Conservation (phyloP, 148 eudicot species). For the Rhododendron kiyosumense region DNA sequence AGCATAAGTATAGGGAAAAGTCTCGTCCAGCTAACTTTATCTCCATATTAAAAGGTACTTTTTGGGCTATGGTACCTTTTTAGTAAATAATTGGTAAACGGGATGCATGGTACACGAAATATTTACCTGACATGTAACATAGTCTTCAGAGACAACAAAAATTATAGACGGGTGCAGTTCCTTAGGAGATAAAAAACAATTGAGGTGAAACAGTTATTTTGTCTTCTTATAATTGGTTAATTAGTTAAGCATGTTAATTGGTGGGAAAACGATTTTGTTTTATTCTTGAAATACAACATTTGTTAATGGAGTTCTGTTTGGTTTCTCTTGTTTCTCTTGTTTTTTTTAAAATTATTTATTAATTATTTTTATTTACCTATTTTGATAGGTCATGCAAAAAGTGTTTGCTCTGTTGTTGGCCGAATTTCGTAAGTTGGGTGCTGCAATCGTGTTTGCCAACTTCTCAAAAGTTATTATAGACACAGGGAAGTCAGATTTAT, state of each 20-base stretch:
- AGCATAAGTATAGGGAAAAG: not conserved
- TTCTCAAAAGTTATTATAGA: conserved; percentile 78
- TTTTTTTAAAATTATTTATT: too few species aligned
- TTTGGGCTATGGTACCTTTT: not conserved
- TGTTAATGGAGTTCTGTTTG: not conserved
- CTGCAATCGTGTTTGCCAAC: conserved; percentile 80
- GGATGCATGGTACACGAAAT: not conserved
- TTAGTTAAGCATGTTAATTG: not conserved
- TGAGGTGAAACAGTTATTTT: not conserved
- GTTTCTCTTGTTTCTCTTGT: not conserved
- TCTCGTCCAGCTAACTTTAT: not conserved
- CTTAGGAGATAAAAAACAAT: not conserved
- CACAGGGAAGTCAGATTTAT: conserved; percentile 83
- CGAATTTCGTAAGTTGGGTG: conserved; percentile 92
- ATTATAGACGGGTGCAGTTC: not conserved
- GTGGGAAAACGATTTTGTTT: not conserved
- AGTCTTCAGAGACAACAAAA: not conserved
- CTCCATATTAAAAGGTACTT: not conserved
- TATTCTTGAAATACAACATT: not conserved
- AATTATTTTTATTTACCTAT: too few species aligned
- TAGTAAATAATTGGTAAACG: not conserved
- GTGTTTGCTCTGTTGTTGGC: conserved; percentile 89
- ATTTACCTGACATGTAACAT: not conserved
- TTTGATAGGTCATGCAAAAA: conserved; percentile 88
- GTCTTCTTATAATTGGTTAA: not conserved